phyloP scores from a whole-genome alignment of 331 rosid species.

The Malus hybrid region DNA sequence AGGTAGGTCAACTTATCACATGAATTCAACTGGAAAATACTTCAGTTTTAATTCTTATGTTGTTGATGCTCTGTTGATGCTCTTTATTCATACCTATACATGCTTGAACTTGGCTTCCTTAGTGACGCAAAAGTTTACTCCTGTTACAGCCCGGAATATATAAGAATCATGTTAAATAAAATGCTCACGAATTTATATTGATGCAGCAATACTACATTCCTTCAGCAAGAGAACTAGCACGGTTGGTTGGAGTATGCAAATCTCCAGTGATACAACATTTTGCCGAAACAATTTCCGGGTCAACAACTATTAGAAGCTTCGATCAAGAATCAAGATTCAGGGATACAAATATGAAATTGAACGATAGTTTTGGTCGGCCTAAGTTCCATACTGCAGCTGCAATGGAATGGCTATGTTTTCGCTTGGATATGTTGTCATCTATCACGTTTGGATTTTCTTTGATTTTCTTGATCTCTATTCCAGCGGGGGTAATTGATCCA shows the following conservation, averaged over 20 bases:
- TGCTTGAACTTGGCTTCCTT: background rate
- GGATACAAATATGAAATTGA: constrained; percentile 50
- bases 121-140: background rate
- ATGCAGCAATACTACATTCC: constrained; percentile 65
- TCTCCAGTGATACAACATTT: constrained; percentile 86
- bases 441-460: constrained; percentile 55
- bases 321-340: constrained; percentile 62
- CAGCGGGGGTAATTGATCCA: constrained; percentile 62
- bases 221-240: constrained; percentile 62
- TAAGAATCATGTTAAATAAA: background rate
- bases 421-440: constrained; percentile 51
- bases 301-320: constrained; percentile 77
- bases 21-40: background rate
- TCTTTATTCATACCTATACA: background rate
- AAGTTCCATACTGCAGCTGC: constrained; percentile 49
- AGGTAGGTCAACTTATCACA: background rate
- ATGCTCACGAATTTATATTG: background rate
- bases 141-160: background rate
- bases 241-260: constrained; percentile 72
- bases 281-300: constrained; percentile 73
- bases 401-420: constrained; percentile 70
- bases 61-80: background rate
- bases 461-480: constrained; percentile 55
- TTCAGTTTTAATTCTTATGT: background rate
- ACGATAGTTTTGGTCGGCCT: constrained; percentile 61